Conservation (phyloP, 2,329 filamentous ascomycete genomes). For the Epichloe sylvatica region DNA sequence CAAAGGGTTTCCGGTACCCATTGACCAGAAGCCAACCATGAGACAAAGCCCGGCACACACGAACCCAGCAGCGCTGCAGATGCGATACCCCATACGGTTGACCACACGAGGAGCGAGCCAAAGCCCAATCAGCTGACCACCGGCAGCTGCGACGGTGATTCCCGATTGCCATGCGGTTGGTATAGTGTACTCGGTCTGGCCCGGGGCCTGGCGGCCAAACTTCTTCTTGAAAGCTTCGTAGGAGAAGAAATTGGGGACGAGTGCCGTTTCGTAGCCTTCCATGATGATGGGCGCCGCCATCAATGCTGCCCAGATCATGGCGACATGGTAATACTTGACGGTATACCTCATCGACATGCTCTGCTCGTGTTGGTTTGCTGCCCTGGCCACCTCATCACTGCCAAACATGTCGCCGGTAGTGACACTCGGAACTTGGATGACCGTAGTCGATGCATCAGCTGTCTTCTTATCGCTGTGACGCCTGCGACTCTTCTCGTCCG, state of each 20-base stretch:
- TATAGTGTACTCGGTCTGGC: background rate
- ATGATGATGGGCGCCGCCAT: slow-evolving; percentile 20
- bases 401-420: slow-evolving; percentile 5
- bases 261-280: slow-evolving; percentile 19
- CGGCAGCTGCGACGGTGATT: slow-evolving; percentile 7
- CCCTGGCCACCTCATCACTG: slow-evolving; percentile 6
- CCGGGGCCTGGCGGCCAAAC: slow-evolving; percentile 1
- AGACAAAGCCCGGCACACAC: slow-evolving; percentile 22
- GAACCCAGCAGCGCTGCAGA: slow-evolving; percentile 20
- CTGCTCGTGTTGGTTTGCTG: slow-evolving; percentile 7
- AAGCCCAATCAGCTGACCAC: slow-evolving; percentile 8
- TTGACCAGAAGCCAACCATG: slow-evolving; percentile 6
- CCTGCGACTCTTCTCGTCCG: background rate
- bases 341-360: slow-evolving; percentile 8
- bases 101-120: slow-evolving; percentile 6
- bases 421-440: background rate
- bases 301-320: slow-evolving; percentile 8
- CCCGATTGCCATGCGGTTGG: slow-evolving; percentile 6
- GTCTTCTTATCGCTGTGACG: background rate
- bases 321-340: slow-evolving; percentile 6
- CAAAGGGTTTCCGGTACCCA: background rate
- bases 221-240: slow-evolving; percentile 3
- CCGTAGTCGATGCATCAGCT: background rate
- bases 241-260: slow-evolving; percentile 12
- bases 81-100: slow-evolving; percentile 6